Evolutionary conservation across 768 basidiomycete species (phyloP), one percentile per base, ranked within the genome.

Genomic region (Serendipita sp.): DNA sequence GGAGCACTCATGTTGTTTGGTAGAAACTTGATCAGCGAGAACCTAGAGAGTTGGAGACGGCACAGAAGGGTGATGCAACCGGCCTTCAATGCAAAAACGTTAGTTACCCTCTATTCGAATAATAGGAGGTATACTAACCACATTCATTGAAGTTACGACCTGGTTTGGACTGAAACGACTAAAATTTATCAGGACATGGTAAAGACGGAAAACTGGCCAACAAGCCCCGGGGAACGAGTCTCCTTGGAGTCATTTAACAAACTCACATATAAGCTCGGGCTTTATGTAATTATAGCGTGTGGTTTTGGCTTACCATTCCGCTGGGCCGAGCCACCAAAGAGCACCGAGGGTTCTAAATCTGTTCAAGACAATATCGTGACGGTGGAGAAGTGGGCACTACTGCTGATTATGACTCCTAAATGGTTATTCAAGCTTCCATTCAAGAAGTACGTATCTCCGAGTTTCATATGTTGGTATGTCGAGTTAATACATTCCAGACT

Each of bases 181-280:
- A 35, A 51, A 7, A 53, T 65, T 4, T 66, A 66, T n/a, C n/a
- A 44, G 7, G 66, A 66, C 46, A 66, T 66, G 65, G 30, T 66
- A 3, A 47, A 66, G 37, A 62, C 41, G 24, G 66, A 66, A 51
- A 51, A 28, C n/a, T 66, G 66, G 66, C 24, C 24, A 11, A 32
- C 28, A n/a, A 38, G 2, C 3, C 28, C 3, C 16, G 34, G 38
- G 15, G 28, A 38, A 8, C 24, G 15, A 37, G 46, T 66, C 3
- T 47, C 46, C 45, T 7, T 66, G 24, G 45, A 32, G 51, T 11
- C 30, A 16, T 32, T 66, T 24, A 65, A 65, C 51, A 5, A 37
- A 10, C 15, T 65, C 16, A 54, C 64, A 35, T 35, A 35, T 28
- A 66, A 66, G 35, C 58, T 54, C 44, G 63, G 45, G 38, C 18